A percentile compares a stretch with the other conserved stretches of the same genome.
Conservation (phyloP, 805 yeast genomes). For the Pichia cabralensis region DNA sequence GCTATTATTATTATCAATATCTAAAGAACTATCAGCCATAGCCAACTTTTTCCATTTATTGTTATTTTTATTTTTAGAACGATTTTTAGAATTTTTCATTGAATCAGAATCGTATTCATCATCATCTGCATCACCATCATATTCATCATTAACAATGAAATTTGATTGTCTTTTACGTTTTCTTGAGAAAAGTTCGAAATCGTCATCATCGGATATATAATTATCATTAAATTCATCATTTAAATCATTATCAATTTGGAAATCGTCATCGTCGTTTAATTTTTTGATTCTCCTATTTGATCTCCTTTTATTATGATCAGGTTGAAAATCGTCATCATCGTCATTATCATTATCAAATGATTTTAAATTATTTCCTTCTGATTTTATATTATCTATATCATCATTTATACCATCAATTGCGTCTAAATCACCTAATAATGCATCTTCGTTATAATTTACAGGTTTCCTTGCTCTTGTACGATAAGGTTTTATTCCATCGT, state of each 20-base stretch:
- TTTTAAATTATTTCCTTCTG: not conserved
- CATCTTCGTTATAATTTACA: constrained; percentile 28
- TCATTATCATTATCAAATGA: constrained; percentile 1
- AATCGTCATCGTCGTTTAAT: no score
- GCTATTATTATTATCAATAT: constrained; percentile 7
- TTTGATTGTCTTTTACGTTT: constrained; percentile 7
- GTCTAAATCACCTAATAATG: constrained; percentile 16
- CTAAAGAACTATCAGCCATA: no score
- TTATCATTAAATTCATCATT: no score
- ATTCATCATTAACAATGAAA: constrained; percentile 14
- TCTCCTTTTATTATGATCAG: no score
- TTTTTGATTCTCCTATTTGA: no score
- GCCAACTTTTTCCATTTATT: constrained; percentile 9
- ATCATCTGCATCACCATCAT: constrained; percentile 10
- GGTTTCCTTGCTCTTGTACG: constrained; percentile 23
- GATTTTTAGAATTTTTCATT: constrained; percentile 1
- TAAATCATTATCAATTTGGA: no score
- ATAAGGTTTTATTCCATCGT: constrained; percentile 15
- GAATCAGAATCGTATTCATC: constrained; percentile 5
- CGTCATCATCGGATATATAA: constrained; percentile 5
- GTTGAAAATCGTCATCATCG: constrained; percentile 8
- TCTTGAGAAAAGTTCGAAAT: constrained; percentile 1
- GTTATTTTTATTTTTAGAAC: not conserved
- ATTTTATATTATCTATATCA: not conserved
- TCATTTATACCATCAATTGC: constrained; percentile 9